A percentile compares a stretch with the other conserved stretches of the same genome.
These are phyloP conservation scores for Dovyalis caffra DNA, from an alignment of 345 rosid species.

Conservation along the genomic window DNA sequence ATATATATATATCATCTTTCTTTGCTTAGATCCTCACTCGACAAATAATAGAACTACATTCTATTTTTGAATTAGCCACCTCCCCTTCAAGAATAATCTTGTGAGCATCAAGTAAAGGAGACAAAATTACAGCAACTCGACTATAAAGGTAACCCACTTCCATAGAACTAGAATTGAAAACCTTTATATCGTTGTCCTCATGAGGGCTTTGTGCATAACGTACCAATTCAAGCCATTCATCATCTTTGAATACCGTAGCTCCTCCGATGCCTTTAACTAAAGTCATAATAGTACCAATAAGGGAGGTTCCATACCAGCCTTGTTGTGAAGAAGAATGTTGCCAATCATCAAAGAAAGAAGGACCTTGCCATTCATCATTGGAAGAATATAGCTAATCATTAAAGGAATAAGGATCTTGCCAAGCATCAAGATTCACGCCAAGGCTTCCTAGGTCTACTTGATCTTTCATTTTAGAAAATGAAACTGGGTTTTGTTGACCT, in stretches of 20 bases:
- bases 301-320: constrained; percentile 37
- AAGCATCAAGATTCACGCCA: too few relatives aligned
- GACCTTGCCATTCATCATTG: too few relatives aligned
- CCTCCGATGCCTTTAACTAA: constrained; percentile 60
- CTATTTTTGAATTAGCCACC: constrained; percentile 53
- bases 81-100: constrained; percentile 60
- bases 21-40: constrained; percentile 72
- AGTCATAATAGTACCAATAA: constrained; percentile 64
- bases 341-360: constrained; percentile 17
- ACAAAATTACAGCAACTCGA: constrained; percentile 56
- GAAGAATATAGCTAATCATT: too few relatives aligned
- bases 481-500: too few relatives aligned
- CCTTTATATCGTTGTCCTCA: constrained; percentile 67
- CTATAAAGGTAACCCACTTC: constrained; percentile 85
- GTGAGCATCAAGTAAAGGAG: constrained; percentile 61
- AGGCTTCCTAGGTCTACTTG: too few relatives aligned
- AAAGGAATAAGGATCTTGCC: too few relatives aligned
- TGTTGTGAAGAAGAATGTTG: constrained; percentile 21
- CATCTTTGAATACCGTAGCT: constrained; percentile 44
- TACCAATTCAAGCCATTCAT: constrained; percentile 75
- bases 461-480: too few relatives aligned
- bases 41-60: constrained; percentile 44
- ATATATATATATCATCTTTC: too few relatives aligned
- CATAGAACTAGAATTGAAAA: constrained; percentile 55
- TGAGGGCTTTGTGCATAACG: constrained; percentile 64